Conservation (phyloP, 2,329 filamentous ascomycete species). For the Aspergillus udagawae region DNA sequence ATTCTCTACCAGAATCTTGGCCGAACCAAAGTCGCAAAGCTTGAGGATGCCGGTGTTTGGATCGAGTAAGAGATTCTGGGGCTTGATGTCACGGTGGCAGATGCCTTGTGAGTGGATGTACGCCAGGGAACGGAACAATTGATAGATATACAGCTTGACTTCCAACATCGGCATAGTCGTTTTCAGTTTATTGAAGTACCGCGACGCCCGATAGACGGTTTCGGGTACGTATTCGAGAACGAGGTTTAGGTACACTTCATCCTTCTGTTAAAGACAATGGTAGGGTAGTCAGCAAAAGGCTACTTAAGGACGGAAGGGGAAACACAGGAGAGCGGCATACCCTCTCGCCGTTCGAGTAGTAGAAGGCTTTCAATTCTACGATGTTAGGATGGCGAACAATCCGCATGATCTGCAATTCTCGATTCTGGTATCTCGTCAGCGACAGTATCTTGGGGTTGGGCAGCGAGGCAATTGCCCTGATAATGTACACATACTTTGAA, state of each 20-base stretch:
- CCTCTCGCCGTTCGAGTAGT: slow-evolving; percentile 97
- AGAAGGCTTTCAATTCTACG: slow-evolving; percentile 97
- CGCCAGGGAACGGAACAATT: slow-evolving; percentile 94
- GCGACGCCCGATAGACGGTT: slow-evolving; percentile 94
- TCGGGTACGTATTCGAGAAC: slow-evolving; percentile 98
- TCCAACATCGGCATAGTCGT: slow-evolving; percentile 98
- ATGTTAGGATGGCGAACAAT: slow-evolving; percentile 99
- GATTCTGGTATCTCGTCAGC: slow-evolving; percentile 64
- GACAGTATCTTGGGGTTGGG: neutral
- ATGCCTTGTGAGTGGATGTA: slow-evolving; percentile 99
- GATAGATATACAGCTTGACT: slow-evolving; percentile 99
- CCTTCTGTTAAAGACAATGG: slow-evolving; percentile 60
- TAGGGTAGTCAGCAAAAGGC: slow-evolving; percentile 6
- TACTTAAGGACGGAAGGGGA: slow-evolving; percentile 1
- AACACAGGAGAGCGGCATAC: slow-evolving; percentile 52
- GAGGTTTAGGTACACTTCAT: slow-evolving; percentile 97
- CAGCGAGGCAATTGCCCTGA: neutral
- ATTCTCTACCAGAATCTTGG: slow-evolving; percentile 97
- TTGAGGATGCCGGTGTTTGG: slow-evolving; percentile 88
- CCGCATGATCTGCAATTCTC: slow-evolving; percentile 98
- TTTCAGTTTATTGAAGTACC: slow-evolving; percentile 99
- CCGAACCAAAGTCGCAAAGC: slow-evolving; percentile 97
- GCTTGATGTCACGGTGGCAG: slow-evolving; percentile 98
- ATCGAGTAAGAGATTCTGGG: slow-evolving; percentile 92
- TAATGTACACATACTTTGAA: slow-evolving; percentile 72